Evolutionary conservation across 2,329 filamentous ascomycete genomes (phyloP).

Genomic region (Calonectria montana): DNA sequence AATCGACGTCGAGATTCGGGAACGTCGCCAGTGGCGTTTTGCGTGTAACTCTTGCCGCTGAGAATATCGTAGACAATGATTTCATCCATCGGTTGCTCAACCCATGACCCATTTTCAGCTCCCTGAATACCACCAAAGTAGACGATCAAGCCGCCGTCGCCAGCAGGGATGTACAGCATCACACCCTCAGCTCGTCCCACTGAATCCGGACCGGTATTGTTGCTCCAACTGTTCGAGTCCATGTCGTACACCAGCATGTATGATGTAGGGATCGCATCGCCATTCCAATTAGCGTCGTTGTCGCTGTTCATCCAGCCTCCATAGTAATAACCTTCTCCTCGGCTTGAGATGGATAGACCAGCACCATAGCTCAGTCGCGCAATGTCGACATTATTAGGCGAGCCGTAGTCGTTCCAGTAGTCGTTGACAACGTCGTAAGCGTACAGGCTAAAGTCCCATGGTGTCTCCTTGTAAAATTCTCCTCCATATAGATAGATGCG

Average conservation of each 20-base stretch:
- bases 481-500: constrained; percentile 73
- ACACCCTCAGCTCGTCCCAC: constrained; percentile 67
- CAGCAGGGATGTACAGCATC: constrained; percentile 70
- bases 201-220: constrained; percentile 64
- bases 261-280: constrained; percentile 57
- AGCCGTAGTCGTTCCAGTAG: constrained; percentile 63
- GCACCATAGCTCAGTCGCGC: constrained; percentile 67
- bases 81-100: constrained; percentile 57
- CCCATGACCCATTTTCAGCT: constrained; percentile 58
- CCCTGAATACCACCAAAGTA: constrained; percentile 73
- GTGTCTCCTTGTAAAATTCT: constrained; percentile 62
- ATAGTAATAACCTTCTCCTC: constrained; percentile 70
- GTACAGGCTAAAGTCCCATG: constrained; percentile 62
- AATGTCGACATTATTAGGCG: constrained; percentile 50
- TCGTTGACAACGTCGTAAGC: constrained; percentile 68
- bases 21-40: constrained; percentile 64
- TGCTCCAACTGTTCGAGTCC: constrained; percentile 62
- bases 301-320: constrained; percentile 71
- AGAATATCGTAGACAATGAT: constrained; percentile 71
- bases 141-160: constrained; percentile 68
- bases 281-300: constrained; percentile 62
- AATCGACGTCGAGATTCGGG: constrained; percentile 67
- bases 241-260: constrained; percentile 68
- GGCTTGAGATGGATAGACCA: constrained; percentile 63
- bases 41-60: constrained; percentile 68